Evolutionary conservation across 108 stramenopile genomes (phyloP).

Genomic region (Cyclotella choctawhatcheeana): DNA sequence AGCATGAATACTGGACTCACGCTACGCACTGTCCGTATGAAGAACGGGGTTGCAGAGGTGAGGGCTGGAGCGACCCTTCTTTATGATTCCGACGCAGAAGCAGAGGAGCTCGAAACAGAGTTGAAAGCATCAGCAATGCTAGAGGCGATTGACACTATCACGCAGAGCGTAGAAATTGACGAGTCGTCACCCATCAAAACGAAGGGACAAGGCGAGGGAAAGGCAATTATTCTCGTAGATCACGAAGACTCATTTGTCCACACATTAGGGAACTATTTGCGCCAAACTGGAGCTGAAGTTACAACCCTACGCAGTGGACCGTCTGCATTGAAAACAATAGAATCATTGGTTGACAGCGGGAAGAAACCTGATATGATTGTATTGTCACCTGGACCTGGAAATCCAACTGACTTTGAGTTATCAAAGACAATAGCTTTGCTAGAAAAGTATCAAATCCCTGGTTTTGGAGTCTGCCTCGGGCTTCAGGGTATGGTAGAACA

Average conservation of each 20-base stretch:
- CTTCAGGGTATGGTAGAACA: slow-evolving; percentile 98
- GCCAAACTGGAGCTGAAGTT: slow-evolving; percentile 96
- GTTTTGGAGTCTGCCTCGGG: slow-evolving; percentile 97
- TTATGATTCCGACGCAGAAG: slow-evolving; percentile 91
- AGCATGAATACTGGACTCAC: slow-evolving; percentile 96
- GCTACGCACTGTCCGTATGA: slow-evolving; percentile 92
- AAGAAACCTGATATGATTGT: slow-evolving; percentile 93
- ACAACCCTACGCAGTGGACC: slow-evolving; percentile 91
- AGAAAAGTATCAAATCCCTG: slow-evolving; percentile 85
- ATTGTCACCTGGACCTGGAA: slow-evolving; percentile 97
- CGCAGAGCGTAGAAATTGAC: slow-evolving; percentile 26
- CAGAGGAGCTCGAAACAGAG: slow-evolving; percentile 97
- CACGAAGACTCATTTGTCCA: slow-evolving; percentile 99
- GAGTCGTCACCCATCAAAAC: slow-evolving; percentile 17
- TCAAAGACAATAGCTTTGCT: slow-evolving; percentile 83
- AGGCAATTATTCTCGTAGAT: slow-evolving; percentile 91
- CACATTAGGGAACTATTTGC: slow-evolving; percentile 97
- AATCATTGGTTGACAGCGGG: slow-evolving; percentile 72
- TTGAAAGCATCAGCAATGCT: slow-evolving; percentile 98
- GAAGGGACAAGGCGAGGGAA: slow-evolving; percentile 76
- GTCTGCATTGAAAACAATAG: slow-evolving; percentile 71
- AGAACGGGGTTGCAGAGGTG: slow-evolving; percentile 93
- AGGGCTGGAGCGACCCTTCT: slow-evolving; percentile 96
- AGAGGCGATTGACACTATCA: slow-evolving; percentile 79
- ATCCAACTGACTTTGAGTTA: slow-evolving; percentile 92